A percentile compares a stretch with the other conserved stretches of the same genome.
These are phyloP conservation scores for Xylaria acuta DNA, from an alignment of 495 filamentous ascomycete genomes.

Conservation along the genomic window DNA sequence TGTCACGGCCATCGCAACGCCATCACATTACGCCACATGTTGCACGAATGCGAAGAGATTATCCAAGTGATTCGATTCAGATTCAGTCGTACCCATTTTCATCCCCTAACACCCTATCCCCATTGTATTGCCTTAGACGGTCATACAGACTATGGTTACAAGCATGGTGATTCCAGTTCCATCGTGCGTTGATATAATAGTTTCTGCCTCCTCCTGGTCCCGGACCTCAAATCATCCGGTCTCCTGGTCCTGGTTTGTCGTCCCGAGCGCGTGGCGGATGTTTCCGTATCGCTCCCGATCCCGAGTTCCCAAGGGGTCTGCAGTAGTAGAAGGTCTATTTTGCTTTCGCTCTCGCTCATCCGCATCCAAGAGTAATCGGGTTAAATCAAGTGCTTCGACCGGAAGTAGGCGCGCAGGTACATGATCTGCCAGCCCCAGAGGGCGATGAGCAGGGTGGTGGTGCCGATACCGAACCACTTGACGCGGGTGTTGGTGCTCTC, in stretches of 20 bases:
- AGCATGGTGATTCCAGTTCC: slow-evolving; percentile 17
- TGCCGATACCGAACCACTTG: slow-evolving; percentile 97
- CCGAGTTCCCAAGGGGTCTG: neutral
- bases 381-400: slow-evolving; percentile 91
- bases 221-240: neutral
- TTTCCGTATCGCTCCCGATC: neutral
- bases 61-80: slow-evolving; percentile 22
- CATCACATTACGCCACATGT: neutral
- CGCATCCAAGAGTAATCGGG: neutral
- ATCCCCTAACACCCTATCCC: slow-evolving; percentile 18
- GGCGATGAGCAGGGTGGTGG: slow-evolving; percentile 89
- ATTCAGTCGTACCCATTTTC: slow-evolving; percentile 18
- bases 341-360: neutral
- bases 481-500: slow-evolving; percentile 99
- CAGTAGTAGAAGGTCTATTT: neutral
- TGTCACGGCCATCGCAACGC: neutral
- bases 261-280: neutral
- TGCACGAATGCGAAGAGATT: neutral
- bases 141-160: slow-evolving; percentile 28
- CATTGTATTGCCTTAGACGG: slow-evolving; percentile 13
- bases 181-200: slow-evolving; percentile 6
- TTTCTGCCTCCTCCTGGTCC: neutral
- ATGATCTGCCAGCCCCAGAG: slow-evolving; percentile 97
- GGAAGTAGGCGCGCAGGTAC: slow-evolving; percentile 96
- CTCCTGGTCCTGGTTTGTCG: slow-evolving; percentile 18